Base-by-base conservation (phyloP, 1,284 basidiomycete genomes). In the Trichosporon coremiiforme region DNA sequence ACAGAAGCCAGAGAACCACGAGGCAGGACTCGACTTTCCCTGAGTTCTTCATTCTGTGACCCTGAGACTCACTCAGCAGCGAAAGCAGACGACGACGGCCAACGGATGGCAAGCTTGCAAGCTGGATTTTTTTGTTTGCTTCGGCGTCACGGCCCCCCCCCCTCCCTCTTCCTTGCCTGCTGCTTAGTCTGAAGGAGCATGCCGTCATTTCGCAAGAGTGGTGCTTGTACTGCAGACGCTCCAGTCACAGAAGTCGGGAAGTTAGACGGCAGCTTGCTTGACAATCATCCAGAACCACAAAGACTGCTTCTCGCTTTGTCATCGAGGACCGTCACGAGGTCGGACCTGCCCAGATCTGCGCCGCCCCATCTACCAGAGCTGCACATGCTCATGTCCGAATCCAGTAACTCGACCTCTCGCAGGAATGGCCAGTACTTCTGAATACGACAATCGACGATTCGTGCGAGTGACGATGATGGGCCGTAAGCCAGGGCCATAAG, bases 31-130 rank as follows among this genome's bases (percentile, higher is more conserved):
- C 45, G 45, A 17, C 2, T n/a, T 47, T 47, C n/a, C n/a, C 47
- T 53, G 47, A 53, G 20, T 53, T 53, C 47, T 22, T 53, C 47
- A 53, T 53, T 53, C 47, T 53, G 47, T 15, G 47, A 53, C 47
- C 47, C 47, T 53, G 47, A 53, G 9, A n/a, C n/a, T n/a, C n/a
- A n/a, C n/a, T n/a, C n/a, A n/a, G n/a, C n/a, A n/a, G n/a, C n/a
- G n/a, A n/a, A n/a, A n/a, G n/a, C n/a, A n/a, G n/a, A n/a, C n/a
- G n/a, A n/a, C n/a, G n/a, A n/a, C n/a, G n/a, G n/a, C n/a, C n/a
- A n/a, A n/a, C n/a, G n/a, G n/a, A n/a, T n/a, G n/a, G n/a, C n/a
- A n/a, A n/a, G 41, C 41, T 45, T n/a, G n/a, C n/a, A n/a, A n/a
- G n/a, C n/a, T n/a, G 41, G 41, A 45, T 17, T 45, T 45, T 45